These are phyloP conservation scores for Aspergillus tamarii DNA, from an alignment of 2,329 filamentous ascomycete species.

Conservation along the genomic window DNA sequence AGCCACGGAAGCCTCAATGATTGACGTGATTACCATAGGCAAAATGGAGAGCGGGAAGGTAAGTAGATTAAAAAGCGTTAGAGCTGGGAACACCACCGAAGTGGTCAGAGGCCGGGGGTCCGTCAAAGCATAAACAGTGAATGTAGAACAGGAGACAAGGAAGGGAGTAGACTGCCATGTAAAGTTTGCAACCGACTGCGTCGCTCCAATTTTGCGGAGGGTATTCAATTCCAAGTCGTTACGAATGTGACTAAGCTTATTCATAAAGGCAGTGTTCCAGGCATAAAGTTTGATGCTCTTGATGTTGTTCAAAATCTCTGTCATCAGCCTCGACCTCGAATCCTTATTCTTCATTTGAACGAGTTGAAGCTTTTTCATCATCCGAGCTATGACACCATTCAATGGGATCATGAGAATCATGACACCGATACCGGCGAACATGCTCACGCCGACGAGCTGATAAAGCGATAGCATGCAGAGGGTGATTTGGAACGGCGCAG, in stretches of 20 bases:
- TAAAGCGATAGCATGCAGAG: slow-evolving; percentile 97
- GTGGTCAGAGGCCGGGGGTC: slow-evolving; percentile 80
- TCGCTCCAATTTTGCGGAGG: slow-evolving; percentile 90
- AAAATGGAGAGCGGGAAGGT: slow-evolving; percentile 93
- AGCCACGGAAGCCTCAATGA: slow-evolving; percentile 94
- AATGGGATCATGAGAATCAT: slow-evolving; percentile 98
- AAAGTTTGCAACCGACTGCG: slow-evolving; percentile 93
- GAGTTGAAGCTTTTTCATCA: slow-evolving; percentile 95
- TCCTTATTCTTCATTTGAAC: slow-evolving; percentile 99
- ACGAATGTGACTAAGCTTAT: slow-evolving; percentile 91
- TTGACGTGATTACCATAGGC: slow-evolving; percentile 96
- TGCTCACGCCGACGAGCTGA: slow-evolving; percentile 89
- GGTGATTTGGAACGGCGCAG: slow-evolving; percentile 92
- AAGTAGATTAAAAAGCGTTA: slow-evolving; percentile 92
- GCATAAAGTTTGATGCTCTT: slow-evolving; percentile 99
- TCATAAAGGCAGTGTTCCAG: slow-evolving; percentile 97
- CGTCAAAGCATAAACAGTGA: slow-evolving; percentile 89
- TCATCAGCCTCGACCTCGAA: slow-evolving; percentile 86
- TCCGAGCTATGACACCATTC: slow-evolving; percentile 85
- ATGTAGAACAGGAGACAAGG: slow-evolving; percentile 94
- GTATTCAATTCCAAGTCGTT: slow-evolving; percentile 97
- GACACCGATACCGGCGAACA: slow-evolving; percentile 90
- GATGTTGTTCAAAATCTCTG: slow-evolving; percentile 99
- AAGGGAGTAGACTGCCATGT: slow-evolving; percentile 98
- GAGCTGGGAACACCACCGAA: slow-evolving; percentile 91